phyloP scores from a whole-genome alignment of 208 protist species.

The Vickermania spadyakhi region DNA sequence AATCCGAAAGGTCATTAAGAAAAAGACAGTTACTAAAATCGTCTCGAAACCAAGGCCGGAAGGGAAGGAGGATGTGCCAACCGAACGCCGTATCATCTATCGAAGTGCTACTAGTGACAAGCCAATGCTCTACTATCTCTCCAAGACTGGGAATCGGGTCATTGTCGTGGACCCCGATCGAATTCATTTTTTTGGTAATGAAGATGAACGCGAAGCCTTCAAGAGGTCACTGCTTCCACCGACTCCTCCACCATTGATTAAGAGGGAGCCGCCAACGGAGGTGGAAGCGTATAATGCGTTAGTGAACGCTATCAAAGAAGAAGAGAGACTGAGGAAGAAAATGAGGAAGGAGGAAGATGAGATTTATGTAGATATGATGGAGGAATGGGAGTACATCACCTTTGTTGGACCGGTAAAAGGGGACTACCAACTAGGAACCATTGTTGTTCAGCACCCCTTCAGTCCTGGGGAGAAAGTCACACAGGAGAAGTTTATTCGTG shows the following conservation, averaged over 20 bases:
- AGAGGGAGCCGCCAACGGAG: not conserved
- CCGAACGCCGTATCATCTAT: not conserved
- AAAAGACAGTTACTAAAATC: no score
- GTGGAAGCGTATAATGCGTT: not conserved
- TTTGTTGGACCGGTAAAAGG: not conserved
- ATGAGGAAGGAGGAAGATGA: not conserved
- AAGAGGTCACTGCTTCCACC: not conserved
- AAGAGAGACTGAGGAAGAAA: not conserved
- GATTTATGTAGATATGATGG: not conserved
- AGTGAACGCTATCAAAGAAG: not conserved
- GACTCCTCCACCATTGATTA: not conserved
- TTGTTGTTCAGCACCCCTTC: not conserved
- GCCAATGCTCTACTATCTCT: not conserved
- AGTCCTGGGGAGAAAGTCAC: not conserved
- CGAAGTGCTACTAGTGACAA: not conserved
- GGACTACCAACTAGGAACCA: not conserved
- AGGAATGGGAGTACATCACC: not conserved
- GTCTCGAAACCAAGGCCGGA: not conserved
- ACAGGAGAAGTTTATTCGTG: not conserved
- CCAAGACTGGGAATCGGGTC: not conserved
- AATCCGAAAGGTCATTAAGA: not conserved
- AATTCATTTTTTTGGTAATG: not conserved
- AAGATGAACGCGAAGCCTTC: not conserved
- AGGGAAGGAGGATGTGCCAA: no score
- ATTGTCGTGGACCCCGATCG: not conserved